Evolutionary conservation across 371 early-diverging fungal genomes (phyloP).

Genomic region (Paraphysoderma sedebokerense): DNA sequence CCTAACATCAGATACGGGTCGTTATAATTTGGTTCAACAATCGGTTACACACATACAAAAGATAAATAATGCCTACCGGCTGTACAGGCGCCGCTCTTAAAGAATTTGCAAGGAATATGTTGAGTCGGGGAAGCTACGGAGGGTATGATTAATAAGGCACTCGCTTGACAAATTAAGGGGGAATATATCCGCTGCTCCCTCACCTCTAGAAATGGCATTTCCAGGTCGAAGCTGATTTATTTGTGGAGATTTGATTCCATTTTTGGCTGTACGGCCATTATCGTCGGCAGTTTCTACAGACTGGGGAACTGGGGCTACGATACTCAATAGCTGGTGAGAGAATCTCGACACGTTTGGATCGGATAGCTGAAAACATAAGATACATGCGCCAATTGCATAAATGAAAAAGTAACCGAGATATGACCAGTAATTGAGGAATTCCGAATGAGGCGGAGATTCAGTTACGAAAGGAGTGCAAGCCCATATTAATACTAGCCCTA

Average conservation of each 20-base stretch:
- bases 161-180: neutral
- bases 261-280: neutral
- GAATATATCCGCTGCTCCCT: neutral
- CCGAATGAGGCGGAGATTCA: too few species aligned
- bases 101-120: constrained; percentile 71
- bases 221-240: neutral
- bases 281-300: neutral
- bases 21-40: too few species aligned
- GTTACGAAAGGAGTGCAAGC: too few species aligned
- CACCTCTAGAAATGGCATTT: neutral
- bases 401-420: too few species aligned
- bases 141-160: neutral
- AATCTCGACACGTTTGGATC: too few species aligned
- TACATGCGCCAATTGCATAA: too few species aligned
- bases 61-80: constrained; percentile 21
- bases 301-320: neutral
- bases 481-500: too few species aligned
- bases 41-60: neutral
- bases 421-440: too few species aligned
- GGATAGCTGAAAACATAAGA: too few species aligned
- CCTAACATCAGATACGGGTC: neutral
- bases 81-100: constrained; percentile 53
- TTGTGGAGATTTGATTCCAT: neutral
- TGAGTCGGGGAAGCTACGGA: constrained; percentile 2
- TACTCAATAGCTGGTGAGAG: neutral